These are phyloP conservation scores for Cladorrhinum samala DNA, from an alignment of 495 filamentous ascomycete genomes.

Conservation along the genomic window DNA sequence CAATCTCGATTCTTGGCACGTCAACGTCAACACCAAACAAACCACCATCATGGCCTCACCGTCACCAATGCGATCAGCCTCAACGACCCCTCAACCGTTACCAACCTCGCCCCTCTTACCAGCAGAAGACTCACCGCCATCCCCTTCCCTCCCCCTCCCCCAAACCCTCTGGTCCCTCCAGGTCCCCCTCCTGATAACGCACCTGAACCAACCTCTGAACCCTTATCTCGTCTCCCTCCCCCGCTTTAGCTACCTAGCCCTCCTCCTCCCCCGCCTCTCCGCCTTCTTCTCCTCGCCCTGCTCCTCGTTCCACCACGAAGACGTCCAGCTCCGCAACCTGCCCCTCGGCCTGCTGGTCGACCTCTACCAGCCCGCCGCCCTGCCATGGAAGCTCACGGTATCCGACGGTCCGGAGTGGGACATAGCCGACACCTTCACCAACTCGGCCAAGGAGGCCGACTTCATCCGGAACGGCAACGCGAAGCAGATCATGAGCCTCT, in stretches of 20 bases:
- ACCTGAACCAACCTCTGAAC: conserved; percentile 30
- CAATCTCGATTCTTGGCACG: too few relatives aligned
- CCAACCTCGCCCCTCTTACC: too few relatives aligned
- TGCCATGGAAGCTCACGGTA: conserved; percentile 76
- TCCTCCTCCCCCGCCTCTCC: conserved; percentile 72
- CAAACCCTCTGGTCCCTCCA: conserved; percentile 43
- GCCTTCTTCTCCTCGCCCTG: conserved; percentile 62
- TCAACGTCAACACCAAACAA: too few relatives aligned
- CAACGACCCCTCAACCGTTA: too few relatives aligned
- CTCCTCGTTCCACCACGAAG: conserved; percentile 77
- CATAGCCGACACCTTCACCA: conserved; percentile 84
- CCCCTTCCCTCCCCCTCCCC: conserved; percentile 26
- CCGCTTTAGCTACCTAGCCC: conserved; percentile 64
- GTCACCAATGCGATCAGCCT: too few relatives aligned
- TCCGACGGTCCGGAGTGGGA: conserved; percentile 57
- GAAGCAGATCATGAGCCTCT: conserved; percentile 86
- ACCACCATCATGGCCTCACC: too few relatives aligned
- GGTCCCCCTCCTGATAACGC: conserved; percentile 48
- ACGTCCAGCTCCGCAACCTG: conserved; percentile 61
- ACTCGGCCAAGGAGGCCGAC: conserved; percentile 87
- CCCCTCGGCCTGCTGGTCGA: conserved; percentile 85
- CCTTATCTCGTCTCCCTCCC: conserved; percentile 54
- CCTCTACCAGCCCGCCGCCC: conserved; percentile 45
- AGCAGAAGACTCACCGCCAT: too few relatives aligned
- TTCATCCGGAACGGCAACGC: conserved; percentile 87